phyloP scores from a whole-genome alignment of 768 basidiomycete species.

The Trametes coccinea region DNA sequence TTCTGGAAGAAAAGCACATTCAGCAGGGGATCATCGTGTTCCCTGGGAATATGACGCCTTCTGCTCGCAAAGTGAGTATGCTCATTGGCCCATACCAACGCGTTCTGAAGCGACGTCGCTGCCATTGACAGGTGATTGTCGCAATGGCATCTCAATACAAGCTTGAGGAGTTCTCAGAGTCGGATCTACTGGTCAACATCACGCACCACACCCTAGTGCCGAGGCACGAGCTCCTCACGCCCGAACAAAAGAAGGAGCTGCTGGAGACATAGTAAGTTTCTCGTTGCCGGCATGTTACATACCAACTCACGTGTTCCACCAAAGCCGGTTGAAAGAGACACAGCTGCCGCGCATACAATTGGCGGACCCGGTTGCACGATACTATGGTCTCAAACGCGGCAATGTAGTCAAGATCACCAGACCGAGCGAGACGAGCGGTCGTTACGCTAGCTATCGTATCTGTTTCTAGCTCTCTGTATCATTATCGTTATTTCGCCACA shows the following conservation, averaged over 20 bases:
- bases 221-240: conserved; percentile 81
- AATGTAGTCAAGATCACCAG: conserved; percentile 98
- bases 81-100: background rate
- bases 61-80: conserved; percentile 79
- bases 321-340: conserved; percentile 94
- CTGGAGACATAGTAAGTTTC: conserved; percentile 88
- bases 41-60: conserved; percentile 94
- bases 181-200: conserved; percentile 96
- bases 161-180: conserved; percentile 95
- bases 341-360: conserved; percentile 97
- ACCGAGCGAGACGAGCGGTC: conserved; percentile 94
- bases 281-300: background rate
- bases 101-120: background rate
- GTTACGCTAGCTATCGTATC: conserved; percentile 90
- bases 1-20: conserved; percentile 90
- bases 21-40: conserved; percentile 93
- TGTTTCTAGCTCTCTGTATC: conserved; percentile 56
- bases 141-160: conserved; percentile 86
- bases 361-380: conserved; percentile 96
- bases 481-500: conserved; percentile 3
- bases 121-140: conserved; percentile 70
- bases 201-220: conserved; percentile 95
- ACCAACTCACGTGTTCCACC: conserved; percentile 3
- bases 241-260: conserved; percentile 83
- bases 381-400: conserved; percentile 93